Evolutionary conservation across 202 grass and related monocot genomes (phyloP), one percentile per base, ranked within the genome.

Genomic region (Dendrocalamus latiflorus): DNA sequence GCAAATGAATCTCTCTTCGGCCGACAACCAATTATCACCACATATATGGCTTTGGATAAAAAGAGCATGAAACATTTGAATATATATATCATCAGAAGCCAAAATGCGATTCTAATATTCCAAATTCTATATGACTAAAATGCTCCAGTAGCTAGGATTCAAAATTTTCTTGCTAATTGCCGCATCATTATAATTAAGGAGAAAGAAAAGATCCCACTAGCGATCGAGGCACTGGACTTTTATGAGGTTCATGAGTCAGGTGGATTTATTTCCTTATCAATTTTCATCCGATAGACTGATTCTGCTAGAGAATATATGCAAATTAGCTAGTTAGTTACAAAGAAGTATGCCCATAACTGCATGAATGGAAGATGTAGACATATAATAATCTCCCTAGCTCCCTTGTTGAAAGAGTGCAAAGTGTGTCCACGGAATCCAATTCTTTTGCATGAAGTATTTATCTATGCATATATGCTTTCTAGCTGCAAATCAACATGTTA

Each of bases 371-470:
- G 53, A 70, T 62, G 53, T 56, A 39, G 44, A 69, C 36, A 57
- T 67, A 50, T 8, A 79, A 65, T 81, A 77, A 15, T 71, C 57
- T 54, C 2, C 43, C 15, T 33, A 33, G 4, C 33, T 71, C 43
- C 61, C 21, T 3, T 77, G 49, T 65, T 65, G 72, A 82, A 86
- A 89, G 49, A 37, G 26, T 24, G 70, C 74, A 72, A 89, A 81
- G 65, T 45, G 41, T 82, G 44, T 42, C 65, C 59, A 74, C 26
- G 38, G 78, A 86, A 86, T 71, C 59, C 14, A 65, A 39, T 82
- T 85, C 78, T 33, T 77, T 67, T 51, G 59, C 73, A 60, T 78
- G 30, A 36, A 54, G 34, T 69, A 41, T 47, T 24, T 9, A 39
- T 65, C 41, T 79, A 21, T 56, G 4, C 7, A 10, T 56, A n/a